Percentiles rank a stretch among this genome's conserved stretches.
phyloP scores from a whole-genome alignment of 1,139 yeast species.

The Zygosaccharomyces sapae region DNA sequence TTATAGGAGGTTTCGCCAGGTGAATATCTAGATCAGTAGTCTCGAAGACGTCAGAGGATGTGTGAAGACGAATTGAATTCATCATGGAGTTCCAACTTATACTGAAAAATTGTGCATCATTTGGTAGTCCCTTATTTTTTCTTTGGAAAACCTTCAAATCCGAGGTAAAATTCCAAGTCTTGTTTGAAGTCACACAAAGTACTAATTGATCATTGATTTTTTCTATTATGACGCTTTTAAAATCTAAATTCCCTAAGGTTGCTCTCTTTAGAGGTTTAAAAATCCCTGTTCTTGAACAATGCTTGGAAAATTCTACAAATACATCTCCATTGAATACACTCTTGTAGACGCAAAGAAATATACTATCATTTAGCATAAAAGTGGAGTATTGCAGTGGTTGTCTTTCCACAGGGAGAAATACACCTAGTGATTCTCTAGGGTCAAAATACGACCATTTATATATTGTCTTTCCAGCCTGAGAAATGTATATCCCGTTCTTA shows the following conservation, averaged over 20 bases:
- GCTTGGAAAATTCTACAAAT: slow-evolving; percentile 3
- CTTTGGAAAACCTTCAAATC: not conserved
- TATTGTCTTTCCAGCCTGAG: not conserved
- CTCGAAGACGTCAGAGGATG: not conserved
- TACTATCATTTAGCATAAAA: slow-evolving; percentile 1
- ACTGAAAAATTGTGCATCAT: not conserved
- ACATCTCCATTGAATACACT: slow-evolving; percentile 7
- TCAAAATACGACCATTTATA: not conserved
- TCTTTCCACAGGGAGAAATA: not conserved
- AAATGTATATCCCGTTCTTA: not conserved
- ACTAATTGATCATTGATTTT: slow-evolving; percentile 4
- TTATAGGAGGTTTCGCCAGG: not conserved
- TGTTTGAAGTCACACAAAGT: slow-evolving; percentile 3
- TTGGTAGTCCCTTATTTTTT: slow-evolving; percentile 1
- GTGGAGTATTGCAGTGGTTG: slow-evolving; percentile 6
- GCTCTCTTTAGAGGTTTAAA: not conserved
- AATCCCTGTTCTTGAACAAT: not conserved
- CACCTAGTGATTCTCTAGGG: not conserved
- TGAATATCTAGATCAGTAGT: not conserved
- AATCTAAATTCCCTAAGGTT: not conserved
- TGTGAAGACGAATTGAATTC: not conserved
- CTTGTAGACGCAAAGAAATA: slow-evolving; percentile 7
- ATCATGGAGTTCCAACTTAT: not conserved
- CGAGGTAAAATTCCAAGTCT: slow-evolving; percentile 5
- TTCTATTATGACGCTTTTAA: not conserved